Percentiles rank a stretch among this genome's conserved stretches.
These are phyloP conservation scores for Penicillium daleae DNA, from an alignment of 495 filamentous ascomycete species.

Conservation along the genomic window DNA sequence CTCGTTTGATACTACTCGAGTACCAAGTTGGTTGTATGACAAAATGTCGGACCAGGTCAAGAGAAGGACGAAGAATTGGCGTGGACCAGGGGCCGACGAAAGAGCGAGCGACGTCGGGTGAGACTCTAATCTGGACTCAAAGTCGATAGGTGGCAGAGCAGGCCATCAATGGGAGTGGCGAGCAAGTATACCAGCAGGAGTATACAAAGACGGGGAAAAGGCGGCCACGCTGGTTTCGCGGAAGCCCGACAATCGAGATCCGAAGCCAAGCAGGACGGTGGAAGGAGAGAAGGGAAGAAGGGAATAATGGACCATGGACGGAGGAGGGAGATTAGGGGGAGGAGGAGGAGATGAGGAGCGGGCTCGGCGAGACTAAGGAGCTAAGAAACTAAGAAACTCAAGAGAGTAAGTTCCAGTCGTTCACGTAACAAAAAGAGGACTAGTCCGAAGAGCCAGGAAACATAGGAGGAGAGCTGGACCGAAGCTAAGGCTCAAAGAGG, in stretches of 20 bases:
- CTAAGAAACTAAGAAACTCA: not conserved
- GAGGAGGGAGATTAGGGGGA: constrained; percentile 21
- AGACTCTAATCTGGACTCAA: constrained; percentile 12
- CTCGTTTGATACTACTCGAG: constrained; percentile 6
- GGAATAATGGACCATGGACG: constrained; percentile 13
- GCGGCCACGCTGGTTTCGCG: constrained; percentile 4
- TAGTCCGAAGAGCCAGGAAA: not conserved
- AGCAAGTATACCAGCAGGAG: constrained; percentile 4
- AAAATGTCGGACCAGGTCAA: not conserved
- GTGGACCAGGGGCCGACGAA: constrained; percentile 1
- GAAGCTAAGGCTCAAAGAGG: constrained; percentile 25
- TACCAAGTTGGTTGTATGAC: constrained; percentile 10
- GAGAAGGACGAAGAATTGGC: constrained; percentile 12
- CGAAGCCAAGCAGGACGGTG: constrained; percentile 7
- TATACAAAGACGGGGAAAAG: constrained; percentile 3
- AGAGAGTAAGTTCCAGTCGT: not conserved
- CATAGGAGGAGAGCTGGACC: constrained; percentile 24
- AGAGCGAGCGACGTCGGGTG: constrained; percentile 9
- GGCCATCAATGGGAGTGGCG: constrained; percentile 3
- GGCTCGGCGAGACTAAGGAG: constrained; percentile 1
- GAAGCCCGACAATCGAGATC: constrained; percentile 1
- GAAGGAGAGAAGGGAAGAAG: constrained; percentile 19
- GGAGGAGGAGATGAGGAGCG: not conserved
- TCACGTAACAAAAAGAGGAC: not conserved
- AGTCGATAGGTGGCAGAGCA: not conserved